Evolutionary conservation across 106 monocot species (phyloP).

Genomic region (Posidonia australis): DNA sequence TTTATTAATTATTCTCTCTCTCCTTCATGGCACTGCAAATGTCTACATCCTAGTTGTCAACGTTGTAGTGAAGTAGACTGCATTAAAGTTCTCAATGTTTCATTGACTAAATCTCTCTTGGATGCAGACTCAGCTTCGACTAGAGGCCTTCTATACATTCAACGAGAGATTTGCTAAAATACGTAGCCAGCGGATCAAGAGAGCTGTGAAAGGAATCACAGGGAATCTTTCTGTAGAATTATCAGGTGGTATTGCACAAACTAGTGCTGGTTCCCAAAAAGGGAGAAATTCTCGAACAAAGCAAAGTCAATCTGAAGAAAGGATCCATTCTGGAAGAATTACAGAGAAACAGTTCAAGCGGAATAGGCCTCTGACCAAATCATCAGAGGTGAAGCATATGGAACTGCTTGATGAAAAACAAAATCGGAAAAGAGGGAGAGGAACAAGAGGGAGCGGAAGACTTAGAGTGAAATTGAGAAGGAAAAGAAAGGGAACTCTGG

Average conservation of each 20-base stretch:
- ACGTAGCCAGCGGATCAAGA: constrained; percentile 86
- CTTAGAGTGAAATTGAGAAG: constrained; percentile 17
- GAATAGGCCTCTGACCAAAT: background rate
- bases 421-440: constrained; percentile 7
- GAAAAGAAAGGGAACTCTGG: constrained; percentile 3
- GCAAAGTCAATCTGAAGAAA: constrained; percentile 6
- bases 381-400: constrained; percentile 7
- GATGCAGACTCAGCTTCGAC: constrained; percentile 74
- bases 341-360: constrained; percentile 4
- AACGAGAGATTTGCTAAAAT: constrained; percentile 98
- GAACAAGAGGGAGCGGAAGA: constrained; percentile 18
- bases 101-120: background rate
- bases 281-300: constrained; percentile 11
- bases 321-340: background rate
- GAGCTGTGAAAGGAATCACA: constrained; percentile 87
- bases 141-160: constrained; percentile 93
- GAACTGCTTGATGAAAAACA: constrained; percentile 9
- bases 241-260: constrained; percentile 22
- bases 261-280: constrained; percentile 6
- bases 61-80: background rate
- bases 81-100: background rate
- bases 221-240: constrained; percentile 40
- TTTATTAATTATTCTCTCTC: background rate
- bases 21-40: background rate
- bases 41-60: background rate